These are phyloP conservation scores for Trichoderma sp. DNA, from an alignment of 2,329 filamentous ascomycete genomes.

Conservation along the genomic window DNA sequence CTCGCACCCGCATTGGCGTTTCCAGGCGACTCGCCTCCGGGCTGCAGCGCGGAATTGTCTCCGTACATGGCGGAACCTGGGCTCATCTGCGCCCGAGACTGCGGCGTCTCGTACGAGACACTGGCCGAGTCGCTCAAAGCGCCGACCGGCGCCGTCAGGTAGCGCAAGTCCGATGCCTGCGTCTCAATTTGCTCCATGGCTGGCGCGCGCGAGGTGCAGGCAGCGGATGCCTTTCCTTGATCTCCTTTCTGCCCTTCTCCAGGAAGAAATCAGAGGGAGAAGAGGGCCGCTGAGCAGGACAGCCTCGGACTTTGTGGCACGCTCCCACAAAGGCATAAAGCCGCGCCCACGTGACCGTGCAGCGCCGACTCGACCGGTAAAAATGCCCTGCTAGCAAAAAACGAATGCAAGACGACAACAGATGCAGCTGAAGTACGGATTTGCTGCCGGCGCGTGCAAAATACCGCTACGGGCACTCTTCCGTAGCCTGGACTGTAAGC, in stretches of 20 bases:
- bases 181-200: conserved; percentile 57
- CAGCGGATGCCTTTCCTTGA: not conserved
- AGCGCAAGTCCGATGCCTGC: conserved; percentile 57
- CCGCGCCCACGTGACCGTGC: conserved; percentile 22
- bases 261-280: not conserved
- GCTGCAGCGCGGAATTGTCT: conserved; percentile 51
- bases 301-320: conserved; percentile 9
- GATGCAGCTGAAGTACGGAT: not conserved
- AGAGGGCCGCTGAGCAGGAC: not conserved
- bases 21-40: conserved; percentile 28
- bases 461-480: not conserved
- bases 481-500: not conserved
- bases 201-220: conserved; percentile 16
- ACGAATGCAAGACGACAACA: not conserved
- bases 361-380: not conserved
- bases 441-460: not conserved
- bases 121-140: conserved; percentile 35
- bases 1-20: conserved; percentile 34
- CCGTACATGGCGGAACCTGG: conserved; percentile 47
- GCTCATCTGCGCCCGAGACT: conserved; percentile 38
- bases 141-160: conserved; percentile 44
- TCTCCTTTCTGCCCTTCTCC: not conserved
- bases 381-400: not conserved
- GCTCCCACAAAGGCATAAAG: conserved; percentile 8
- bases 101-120: conserved; percentile 39